Conservation (phyloP, 2,329 filamentous ascomycete genomes). For the Sphaerulina musiva region DNA sequence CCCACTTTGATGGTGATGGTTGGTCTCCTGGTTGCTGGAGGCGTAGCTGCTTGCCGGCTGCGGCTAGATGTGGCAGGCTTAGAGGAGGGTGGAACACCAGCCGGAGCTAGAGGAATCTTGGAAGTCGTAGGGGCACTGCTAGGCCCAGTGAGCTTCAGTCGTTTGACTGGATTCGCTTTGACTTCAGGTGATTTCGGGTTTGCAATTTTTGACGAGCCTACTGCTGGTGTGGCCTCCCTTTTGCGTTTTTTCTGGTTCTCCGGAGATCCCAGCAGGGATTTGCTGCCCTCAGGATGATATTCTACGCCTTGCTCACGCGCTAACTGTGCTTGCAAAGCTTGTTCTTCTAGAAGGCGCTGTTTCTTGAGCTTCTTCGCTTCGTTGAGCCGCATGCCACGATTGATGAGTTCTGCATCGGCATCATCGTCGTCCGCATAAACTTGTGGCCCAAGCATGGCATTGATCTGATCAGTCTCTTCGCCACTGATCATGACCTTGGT, state of each 20-base stretch:
- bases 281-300: slow-evolving; percentile 11
- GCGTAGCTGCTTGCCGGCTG: slow-evolving; percentile 26
- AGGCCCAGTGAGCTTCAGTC: slow-evolving; percentile 30
- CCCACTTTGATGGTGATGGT: slow-evolving; percentile 37
- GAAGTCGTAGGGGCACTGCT: slow-evolving; percentile 13
- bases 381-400: slow-evolving; percentile 71
- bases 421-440: slow-evolving; percentile 32
- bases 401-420: slow-evolving; percentile 59
- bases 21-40: slow-evolving; percentile 28
- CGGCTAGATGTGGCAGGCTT: slow-evolving; percentile 19
- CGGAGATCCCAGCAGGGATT: slow-evolving; percentile 13
- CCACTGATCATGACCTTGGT: slow-evolving; percentile 32
- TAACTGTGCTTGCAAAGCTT: slow-evolving; percentile 32
- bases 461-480: slow-evolving; percentile 31
- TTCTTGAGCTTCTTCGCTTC: slow-evolving; percentile 69
- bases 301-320: slow-evolving; percentile 29
- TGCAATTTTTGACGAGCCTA: slow-evolving; percentile 13
- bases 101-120: slow-evolving; percentile 42
- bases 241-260: slow-evolving; percentile 47
- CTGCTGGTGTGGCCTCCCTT: slow-evolving; percentile 36
- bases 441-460: slow-evolving; percentile 28
- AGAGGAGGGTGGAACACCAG: slow-evolving; percentile 32
- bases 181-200: slow-evolving; percentile 11
- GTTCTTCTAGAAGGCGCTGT: slow-evolving; percentile 51
- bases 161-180: slow-evolving; percentile 29